Conservation (phyloP, 768 basidiomycete species). For the Suillus americanus region DNA sequence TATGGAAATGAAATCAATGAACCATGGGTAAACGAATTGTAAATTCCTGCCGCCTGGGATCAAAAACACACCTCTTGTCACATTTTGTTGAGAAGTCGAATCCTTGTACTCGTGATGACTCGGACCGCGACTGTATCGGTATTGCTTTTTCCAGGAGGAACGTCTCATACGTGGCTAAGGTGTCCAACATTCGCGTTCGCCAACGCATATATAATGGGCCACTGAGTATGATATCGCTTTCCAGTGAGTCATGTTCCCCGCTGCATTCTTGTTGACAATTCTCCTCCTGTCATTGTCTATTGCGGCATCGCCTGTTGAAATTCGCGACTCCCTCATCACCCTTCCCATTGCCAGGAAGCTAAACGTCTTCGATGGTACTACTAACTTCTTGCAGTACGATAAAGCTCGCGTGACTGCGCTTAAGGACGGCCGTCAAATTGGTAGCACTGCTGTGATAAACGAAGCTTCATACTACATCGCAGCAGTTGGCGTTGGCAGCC, state of each 20-base stretch:
- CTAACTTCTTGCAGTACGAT: slow-evolving; percentile 51
- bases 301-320: slow-evolving; percentile 41
- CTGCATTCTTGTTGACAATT: slow-evolving; percentile 41
- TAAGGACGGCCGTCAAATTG: slow-evolving; percentile 3
- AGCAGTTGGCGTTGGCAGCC: slow-evolving; percentile 53
- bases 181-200: neutral
- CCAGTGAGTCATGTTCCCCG: slow-evolving; percentile 34
- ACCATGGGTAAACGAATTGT: neutral
- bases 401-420: slow-evolving; percentile 42
- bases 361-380: slow-evolving; percentile 45
- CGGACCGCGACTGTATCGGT: neutral
- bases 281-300: slow-evolving; percentile 47
- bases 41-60: neutral
- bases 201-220: neutral
- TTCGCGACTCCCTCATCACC: slow-evolving; percentile 41
- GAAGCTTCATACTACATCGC: slow-evolving; percentile 32
- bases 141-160: neutral
- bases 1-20: neutral
- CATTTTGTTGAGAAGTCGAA: neutral
- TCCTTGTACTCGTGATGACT: neutral
- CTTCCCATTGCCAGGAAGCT: slow-evolving; percentile 52
- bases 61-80: neutral
- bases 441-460: slow-evolving; percentile 41
- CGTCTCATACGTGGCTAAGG: neutral
- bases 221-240: no score